Evolutionary conservation across 306 rosid species (phyloP), one percentile per base, ranked within the genome.

Genomic region (Cyamopsis tetragonoloba): DNA sequence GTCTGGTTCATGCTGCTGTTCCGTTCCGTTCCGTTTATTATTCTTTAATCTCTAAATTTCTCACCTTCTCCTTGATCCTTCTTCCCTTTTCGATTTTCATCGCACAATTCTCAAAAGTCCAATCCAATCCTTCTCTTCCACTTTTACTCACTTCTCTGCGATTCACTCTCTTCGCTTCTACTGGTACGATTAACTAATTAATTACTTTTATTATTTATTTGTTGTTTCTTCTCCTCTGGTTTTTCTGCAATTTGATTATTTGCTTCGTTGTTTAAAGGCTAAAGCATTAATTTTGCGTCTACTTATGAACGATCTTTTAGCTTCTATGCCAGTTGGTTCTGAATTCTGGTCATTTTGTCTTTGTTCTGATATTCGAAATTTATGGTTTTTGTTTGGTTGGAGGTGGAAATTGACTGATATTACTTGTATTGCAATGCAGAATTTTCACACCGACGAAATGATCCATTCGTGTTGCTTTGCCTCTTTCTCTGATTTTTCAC

Each of bases 171-270:
- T 20, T 60, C 49, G 22, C 17, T 46, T 62, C 12, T 6, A 11
- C 54, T 6, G 72, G 82, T 72, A 72, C 9, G 46, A 2, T 66
- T 75, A 30, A 3, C n/a, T n/a, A n/a, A n/a, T n/a, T n/a, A n/a
- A n/a, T n/a, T n/a, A n/a, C n/a, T 19, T 68, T 22, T 14, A 8
- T 28, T 47, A 2, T 59, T 44, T 11, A 0, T n/a, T 9, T 23
- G 0, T 12, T 8, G 22, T 60, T 14, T 31, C 0, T 2, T 4
- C 2, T 0, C 20, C 35, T 7, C 0, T 35, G 9, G 5, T 18
- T 48, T 18, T 0, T 54, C 43, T 77, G 62, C 32, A 34, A 34
- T 9, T 37, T 70, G 1, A 17, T 55, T 70, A 5, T 61, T 44
- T 7, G 6, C 12, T 55, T 37, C 1, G 2, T 68, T 63, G 20